Evolutionary conservation across 1,284 basidiomycete species (phyloP).

Genomic region (Cutaneotrichosporon cutaneum): DNA sequence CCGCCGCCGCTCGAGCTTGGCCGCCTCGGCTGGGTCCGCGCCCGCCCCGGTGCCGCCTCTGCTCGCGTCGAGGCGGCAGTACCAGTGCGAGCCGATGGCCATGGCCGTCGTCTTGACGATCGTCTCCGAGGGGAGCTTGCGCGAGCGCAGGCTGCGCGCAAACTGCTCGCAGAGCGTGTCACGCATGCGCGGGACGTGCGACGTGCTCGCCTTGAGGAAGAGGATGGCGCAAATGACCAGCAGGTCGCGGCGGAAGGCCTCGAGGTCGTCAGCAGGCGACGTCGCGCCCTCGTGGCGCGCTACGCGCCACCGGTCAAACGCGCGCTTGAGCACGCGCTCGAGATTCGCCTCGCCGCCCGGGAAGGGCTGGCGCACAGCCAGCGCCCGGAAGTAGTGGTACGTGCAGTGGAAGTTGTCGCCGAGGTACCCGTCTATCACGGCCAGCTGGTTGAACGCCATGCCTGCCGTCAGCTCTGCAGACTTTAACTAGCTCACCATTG

Average conservation of each 20-base stretch:
- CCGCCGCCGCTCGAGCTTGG: conserved; percentile 32
- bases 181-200: conserved; percentile 29
- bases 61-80: conserved; percentile 62
- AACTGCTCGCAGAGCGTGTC: conserved; percentile 24
- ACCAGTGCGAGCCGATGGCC: conserved; percentile 76
- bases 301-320: conserved; percentile 58
- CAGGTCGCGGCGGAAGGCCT: conserved; percentile 67
- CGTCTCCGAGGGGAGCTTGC: conserved; percentile 70
- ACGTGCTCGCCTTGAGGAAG: conserved; percentile 38
- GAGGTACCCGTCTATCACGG: conserved; percentile 82
- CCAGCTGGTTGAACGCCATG: conserved; percentile 92
- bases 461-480: conserved; percentile 56
- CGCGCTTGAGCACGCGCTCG: conserved; percentile 66
- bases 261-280: conserved; percentile 54
- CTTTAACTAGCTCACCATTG: conserved; percentile 53
- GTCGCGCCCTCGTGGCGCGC: conserved; percentile 34
- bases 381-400: conserved; percentile 85
- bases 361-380: conserved; percentile 83
- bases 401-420: conserved; percentile 76
- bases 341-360: conserved; percentile 85
- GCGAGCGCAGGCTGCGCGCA: conserved; percentile 62
- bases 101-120: conserved; percentile 74
- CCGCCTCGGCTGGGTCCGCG: conserved; percentile 41
- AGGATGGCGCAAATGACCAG: conserved; percentile 60
- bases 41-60: conserved; percentile 1